Base-by-base conservation (phyloP, 2,329 filamentous ascomycete genomes). In the Venturia aucupariae region DNA sequence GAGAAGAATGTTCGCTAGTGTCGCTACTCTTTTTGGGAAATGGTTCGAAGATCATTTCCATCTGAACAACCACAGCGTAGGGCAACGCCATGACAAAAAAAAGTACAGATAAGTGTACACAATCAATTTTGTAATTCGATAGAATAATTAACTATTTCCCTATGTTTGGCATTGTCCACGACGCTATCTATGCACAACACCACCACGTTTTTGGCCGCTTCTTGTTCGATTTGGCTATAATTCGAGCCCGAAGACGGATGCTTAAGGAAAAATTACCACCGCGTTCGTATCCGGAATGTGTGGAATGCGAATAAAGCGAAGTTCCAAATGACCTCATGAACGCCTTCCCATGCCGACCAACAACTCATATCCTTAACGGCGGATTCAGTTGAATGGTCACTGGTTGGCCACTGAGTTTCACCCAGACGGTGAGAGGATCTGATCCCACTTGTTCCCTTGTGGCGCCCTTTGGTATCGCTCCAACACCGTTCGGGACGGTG, bases 381-480 rank as follows among this genome's bases (percentile, higher is more conserved):
- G 38, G 38, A 30, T 54, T 44, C 15, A 65, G 46, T n/a, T 41
- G 44, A 24, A 65, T 39, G 17, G 42, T 65, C 5, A 55, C 44
- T 39, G 64, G 64, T 24, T 54, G 39, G 17, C 64, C 64, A 35
- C 30, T 65, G 13, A 65, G 27, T 24, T 54, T 65, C 22, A 65
- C 61, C 64, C 64, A 65, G 38, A 65, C 30, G 61, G 64, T 65
- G n/a, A 65, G 48, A n/a, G 64, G 64, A 44, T 78, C 76, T 6
- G 65, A 77, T n/a, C 84, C 85, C 22, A 84, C 69, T 72, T 84
- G 73, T 69, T 86, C 82, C 41, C 74, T 76, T 1, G 75, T 76
- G 42, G 77, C 78, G 38, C 77, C 77, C 38, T 76, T 75, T 0
- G 75, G 54, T 55, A 44, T 78, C 51, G 74, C 75, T 22, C 77